Evolutionary conservation across 2,329 filamentous ascomycete genomes (phyloP), one percentile per base, ranked within the genome.

Genomic region (Sphaerulina vaccinii): DNA sequence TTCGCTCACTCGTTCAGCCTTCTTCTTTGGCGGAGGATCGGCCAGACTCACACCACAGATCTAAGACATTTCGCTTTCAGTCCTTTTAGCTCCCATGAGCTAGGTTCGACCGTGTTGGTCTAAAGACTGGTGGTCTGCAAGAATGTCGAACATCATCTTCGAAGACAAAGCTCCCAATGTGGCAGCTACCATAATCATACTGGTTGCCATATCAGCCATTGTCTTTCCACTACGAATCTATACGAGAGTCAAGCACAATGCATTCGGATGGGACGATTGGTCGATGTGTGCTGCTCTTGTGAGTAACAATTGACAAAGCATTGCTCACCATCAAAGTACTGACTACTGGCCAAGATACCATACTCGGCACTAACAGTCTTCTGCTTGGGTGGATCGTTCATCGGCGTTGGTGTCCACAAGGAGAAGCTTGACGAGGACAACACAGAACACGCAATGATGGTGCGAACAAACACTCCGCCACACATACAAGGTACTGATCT

Each of bases 201-300:
- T 60, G 10, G 40, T 47, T 2, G 15, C 42, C 10, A 44, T 58
- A 18, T 56, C 57, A 7, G 45, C 53, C 22, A 46, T 60, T 15
- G 57, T 58, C 11, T 60, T 50, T 33, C 57, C 57, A 2, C 37
- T 60, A 46, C 55, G 57, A 23, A 49, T 60, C n/a, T 60, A 60
- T 29, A 60, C 57, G 13, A 51, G 57, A n/a, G 42, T 60, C 10
- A 56, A 55, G n/a, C 51, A 54, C 27, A 52, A 51, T 16, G 48
- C 55, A 9, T 69, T 65, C 59, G 67, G 65, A 5, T 47, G 62
- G 7, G 67, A 70, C 27, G 67, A 69, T 22, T 67, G 62, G 62
- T 55, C 59, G 2, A 69, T 69, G 58, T 52, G 49, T 5, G 16
- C 38, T 22, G 57, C 51, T 16, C 35, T 50, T 27, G 57, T 59